Percentiles rank a stretch among this genome's conserved stretches.
Conservation (phyloP, 2,329 filamentous ascomycete genomes). For the Xylaria polymorpha region DNA sequence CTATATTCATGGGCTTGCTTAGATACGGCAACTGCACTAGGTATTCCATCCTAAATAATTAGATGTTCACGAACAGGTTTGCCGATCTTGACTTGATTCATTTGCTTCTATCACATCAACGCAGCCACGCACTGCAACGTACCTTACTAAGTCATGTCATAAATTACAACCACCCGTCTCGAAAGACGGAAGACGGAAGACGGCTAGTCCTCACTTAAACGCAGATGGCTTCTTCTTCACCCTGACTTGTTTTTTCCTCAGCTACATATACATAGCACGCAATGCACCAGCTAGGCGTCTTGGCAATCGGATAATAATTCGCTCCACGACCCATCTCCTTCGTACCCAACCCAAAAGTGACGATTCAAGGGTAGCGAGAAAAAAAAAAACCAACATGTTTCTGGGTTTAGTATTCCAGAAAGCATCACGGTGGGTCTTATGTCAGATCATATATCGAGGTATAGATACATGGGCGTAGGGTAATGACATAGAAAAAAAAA, state of each 20-base stretch:
- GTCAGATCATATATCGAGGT: constrained; percentile 31
- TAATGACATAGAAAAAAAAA: constrained; percentile 5
- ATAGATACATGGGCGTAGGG: constrained; percentile 14
- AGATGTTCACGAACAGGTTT: constrained; percentile 20
- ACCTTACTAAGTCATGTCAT: neutral
- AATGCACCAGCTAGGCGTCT: neutral
- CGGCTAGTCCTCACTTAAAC: neutral
- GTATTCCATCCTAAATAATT: neutral
- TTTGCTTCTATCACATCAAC: constrained; percentile 1
- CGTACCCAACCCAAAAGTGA: constrained; percentile 36
- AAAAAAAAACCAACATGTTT: neutral
- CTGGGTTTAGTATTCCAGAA: neutral
- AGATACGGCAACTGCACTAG: neutral
- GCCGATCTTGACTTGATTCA: constrained; percentile 8
- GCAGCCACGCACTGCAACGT: neutral
- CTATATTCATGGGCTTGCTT: neutral
- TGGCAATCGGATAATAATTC: constrained; percentile 12
- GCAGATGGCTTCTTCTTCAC: neutral
- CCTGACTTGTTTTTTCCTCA: neutral
- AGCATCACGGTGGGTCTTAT: constrained; percentile 20
- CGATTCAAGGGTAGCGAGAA: constrained; percentile 25
- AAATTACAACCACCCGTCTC: neutral
- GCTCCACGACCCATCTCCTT: constrained; percentile 24
- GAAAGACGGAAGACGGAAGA: neutral
- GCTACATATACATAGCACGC: neutral